Percentiles rank a stretch among this genome's conserved stretches.
Conservation (phyloP, 2,329 filamentous ascomycete species). For the Diplodia mutila region DNA sequence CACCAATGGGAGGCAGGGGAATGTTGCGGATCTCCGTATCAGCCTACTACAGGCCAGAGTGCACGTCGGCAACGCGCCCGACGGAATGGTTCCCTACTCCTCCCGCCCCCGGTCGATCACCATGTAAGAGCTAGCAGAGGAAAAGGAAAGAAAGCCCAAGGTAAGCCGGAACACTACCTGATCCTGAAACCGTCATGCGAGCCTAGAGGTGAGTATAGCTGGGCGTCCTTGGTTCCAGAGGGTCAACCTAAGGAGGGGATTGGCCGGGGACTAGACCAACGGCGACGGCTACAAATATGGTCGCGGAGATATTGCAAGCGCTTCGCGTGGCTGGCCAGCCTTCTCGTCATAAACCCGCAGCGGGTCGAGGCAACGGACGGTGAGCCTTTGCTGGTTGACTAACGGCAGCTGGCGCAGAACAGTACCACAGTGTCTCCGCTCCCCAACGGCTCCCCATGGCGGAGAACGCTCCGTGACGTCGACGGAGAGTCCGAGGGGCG, state of each 20-base stretch:
- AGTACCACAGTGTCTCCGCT: background rate
- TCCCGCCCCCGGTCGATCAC: conserved; percentile 1
- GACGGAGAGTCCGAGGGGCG: too few relatives aligned
- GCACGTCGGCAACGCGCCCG: background rate
- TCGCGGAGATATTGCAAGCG: background rate
- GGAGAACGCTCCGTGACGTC: background rate
- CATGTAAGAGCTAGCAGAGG: background rate
- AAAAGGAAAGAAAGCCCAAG: background rate
- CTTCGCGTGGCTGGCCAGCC: background rate
- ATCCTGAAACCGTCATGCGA: background rate
- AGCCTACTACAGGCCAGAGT: background rate
- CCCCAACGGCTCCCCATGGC: conserved; percentile 16
- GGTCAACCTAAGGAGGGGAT: too few relatives aligned
- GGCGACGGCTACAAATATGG: background rate
- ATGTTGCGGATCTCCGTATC: too few relatives aligned
- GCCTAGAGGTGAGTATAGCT: background rate
- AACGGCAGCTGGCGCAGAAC: background rate
- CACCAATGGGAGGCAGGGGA: too few relatives aligned
- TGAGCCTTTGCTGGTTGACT: background rate
- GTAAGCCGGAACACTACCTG: background rate
- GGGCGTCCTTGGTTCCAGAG: too few relatives aligned
- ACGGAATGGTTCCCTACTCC: background rate
- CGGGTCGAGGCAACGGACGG: background rate
- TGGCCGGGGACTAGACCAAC: background rate
- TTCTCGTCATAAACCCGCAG: background rate